A percentile compares a stretch with the other conserved stretches of the same genome.
These are phyloP conservation scores for Tetrahymena malaccensis DNA, from an alignment of 73 alveolate species.

Conservation along the genomic window DNA sequence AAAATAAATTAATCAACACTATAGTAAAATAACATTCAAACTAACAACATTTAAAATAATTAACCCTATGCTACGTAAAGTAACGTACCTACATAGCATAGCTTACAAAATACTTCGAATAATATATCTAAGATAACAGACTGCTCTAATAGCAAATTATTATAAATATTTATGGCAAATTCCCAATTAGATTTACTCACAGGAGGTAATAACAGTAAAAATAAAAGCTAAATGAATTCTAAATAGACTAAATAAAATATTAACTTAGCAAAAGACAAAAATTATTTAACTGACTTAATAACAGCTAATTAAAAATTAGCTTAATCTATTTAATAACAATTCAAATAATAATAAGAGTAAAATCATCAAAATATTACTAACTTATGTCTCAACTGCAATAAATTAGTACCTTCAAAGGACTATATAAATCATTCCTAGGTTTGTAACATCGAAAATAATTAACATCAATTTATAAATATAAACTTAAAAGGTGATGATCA, in stretches of 20 bases:
- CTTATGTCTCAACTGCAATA: not conserved
- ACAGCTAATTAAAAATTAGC: not conserved
- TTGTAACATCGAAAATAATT: not conserved
- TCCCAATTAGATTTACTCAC: not conserved
- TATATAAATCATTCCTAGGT: not conserved
- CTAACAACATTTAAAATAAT: not conserved
- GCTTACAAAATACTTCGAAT: not conserved
- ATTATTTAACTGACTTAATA: not conserved
- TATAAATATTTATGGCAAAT: not conserved
- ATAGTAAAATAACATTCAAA: not conserved
- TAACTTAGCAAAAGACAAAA: not conserved
- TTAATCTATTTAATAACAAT: not conserved
- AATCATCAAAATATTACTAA: not conserved
- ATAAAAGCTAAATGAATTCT: not conserved
- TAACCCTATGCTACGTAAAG: not conserved
- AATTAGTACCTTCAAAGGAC: not conserved
- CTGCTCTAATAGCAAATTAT: not conserved
- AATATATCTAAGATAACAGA: not conserved
- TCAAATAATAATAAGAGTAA: not conserved
- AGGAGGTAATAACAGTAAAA: not conserved
- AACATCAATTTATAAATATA: not conserved
- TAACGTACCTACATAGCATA: not conserved
- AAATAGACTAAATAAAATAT: no score
- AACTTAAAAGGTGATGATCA: not conserved
- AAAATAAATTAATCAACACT: not conserved